Evolutionary conservation across 2,329 filamentous ascomycete genomes (phyloP).

Genomic region (Ceratocystis diversiconidia): DNA sequence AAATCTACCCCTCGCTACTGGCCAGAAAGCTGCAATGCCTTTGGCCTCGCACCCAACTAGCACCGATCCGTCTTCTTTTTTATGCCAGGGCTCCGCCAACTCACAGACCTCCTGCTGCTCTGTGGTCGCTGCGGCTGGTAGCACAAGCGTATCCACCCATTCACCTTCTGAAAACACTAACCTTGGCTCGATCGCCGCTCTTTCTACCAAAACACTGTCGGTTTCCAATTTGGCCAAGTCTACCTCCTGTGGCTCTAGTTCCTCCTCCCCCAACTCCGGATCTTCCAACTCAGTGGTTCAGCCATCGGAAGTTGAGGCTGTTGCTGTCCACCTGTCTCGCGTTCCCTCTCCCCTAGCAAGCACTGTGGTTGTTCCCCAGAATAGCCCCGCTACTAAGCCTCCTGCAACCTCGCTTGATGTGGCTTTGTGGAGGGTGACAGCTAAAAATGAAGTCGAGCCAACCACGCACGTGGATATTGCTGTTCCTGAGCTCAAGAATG

Average conservation of each 20-base stretch:
- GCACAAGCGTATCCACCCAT: neutral
- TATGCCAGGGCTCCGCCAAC: neutral
- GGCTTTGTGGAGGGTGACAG: slow-evolving; percentile 10
- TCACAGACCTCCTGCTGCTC: neutral
- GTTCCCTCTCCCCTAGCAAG: neutral
- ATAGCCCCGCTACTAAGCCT: neutral
- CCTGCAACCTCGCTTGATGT: neutral
- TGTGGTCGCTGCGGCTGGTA: neutral
- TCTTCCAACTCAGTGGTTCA: neutral
- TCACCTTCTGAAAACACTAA: neutral
- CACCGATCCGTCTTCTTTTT: neutral
- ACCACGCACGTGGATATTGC: slow-evolving; percentile 15
- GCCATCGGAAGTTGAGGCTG: slow-evolving; percentile 3
- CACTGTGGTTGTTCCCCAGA: neutral
- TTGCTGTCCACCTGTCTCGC: slow-evolving; percentile 8
- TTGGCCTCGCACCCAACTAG: neutral
- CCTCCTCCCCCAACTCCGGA: neutral
- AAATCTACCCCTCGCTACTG: neutral
- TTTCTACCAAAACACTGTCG: neutral
- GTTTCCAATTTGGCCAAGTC: neutral
- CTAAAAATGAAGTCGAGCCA: neutral
- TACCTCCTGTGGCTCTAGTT: neutral
- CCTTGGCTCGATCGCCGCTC: neutral
- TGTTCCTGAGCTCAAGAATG: slow-evolving; percentile 6
- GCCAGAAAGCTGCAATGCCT: neutral